Conservation (phyloP, 2,329 filamentous ascomycete species). For the Colletotrichum melonis region DNA sequence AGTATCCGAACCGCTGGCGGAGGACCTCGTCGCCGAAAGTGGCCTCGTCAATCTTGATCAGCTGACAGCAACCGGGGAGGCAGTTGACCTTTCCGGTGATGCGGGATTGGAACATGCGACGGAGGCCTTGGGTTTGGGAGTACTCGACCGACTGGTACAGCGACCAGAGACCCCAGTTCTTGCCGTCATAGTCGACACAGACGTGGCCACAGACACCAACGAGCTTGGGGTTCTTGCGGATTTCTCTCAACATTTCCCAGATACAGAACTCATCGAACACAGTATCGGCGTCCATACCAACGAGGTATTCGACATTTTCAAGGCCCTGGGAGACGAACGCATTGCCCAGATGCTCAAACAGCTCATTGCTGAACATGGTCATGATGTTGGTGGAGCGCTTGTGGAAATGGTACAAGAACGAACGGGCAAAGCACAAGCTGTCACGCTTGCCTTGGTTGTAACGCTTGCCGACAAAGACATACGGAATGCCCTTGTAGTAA, state of each 20-base stretch:
- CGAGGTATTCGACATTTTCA: slow-evolving; percentile 53
- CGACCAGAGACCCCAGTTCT: slow-evolving; percentile 56
- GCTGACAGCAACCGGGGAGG: slow-evolving; percentile 60
- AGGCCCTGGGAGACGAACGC: slow-evolving; percentile 52
- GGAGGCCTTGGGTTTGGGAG: slow-evolving; percentile 58
- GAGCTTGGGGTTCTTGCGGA: slow-evolving; percentile 53
- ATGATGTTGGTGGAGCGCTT: slow-evolving; percentile 52
- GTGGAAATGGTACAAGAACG: slow-evolving; percentile 61
- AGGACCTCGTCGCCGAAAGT: slow-evolving; percentile 60
- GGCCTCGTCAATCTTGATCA: slow-evolving; percentile 60
- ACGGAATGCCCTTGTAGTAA: slow-evolving; percentile 57
- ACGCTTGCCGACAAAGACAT: slow-evolving; percentile 59
- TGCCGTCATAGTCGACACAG: slow-evolving; percentile 56
- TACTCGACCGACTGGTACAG: slow-evolving; percentile 62
- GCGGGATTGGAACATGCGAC: slow-evolving; percentile 60
- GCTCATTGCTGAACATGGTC: slow-evolving; percentile 58
- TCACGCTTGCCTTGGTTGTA: slow-evolving; percentile 63
- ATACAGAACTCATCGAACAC: slow-evolving; percentile 58
- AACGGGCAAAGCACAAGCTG: slow-evolving; percentile 60
- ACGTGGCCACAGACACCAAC: slow-evolving; percentile 62
- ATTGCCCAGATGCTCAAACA: slow-evolving; percentile 54
- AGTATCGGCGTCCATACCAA: slow-evolving; percentile 61
- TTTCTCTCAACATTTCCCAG: slow-evolving; percentile 55
- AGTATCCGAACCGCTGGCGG: slow-evolving; percentile 59
- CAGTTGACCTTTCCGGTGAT: slow-evolving; percentile 62